Conservation (phyloP, 345 rosid genomes). For the Jatropha curcas region DNA sequence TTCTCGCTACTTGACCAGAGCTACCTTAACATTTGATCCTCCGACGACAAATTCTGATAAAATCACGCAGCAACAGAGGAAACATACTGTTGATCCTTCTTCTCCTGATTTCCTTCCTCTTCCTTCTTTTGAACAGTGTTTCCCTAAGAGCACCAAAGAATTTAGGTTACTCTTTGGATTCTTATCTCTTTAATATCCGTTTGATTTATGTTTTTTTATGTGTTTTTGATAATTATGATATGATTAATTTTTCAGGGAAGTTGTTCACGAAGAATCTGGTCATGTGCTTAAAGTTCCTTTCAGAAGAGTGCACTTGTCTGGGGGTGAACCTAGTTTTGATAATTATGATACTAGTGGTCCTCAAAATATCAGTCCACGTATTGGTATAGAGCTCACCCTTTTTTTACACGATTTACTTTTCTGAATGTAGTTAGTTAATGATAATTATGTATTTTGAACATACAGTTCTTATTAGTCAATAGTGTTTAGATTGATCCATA, state of each 20-base stretch:
- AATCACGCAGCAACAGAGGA: conserved; percentile 56
- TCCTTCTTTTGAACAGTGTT: conserved; percentile 89
- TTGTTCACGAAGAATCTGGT: conserved; percentile 77
- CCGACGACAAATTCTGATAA: conserved; percentile 51
- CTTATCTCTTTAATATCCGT: neutral
- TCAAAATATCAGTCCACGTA: conserved; percentile 69
- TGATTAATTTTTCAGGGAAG: conserved; percentile 51
- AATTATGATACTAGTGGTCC: conserved; percentile 97
- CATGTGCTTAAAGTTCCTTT: conserved; percentile 91
- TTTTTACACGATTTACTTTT: too few relatives aligned
- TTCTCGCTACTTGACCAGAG: conserved; percentile 35
- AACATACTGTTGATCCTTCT: conserved; percentile 80
- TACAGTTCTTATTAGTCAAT: neutral
- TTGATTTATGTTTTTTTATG: neutral
- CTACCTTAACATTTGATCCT: conserved; percentile 83
- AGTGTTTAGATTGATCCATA: neutral
- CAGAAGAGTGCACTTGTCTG: conserved; percentile 77
- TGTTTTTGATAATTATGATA: too few relatives aligned
- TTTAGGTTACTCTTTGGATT: conserved; percentile 40
- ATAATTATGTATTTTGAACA: too few relatives aligned
- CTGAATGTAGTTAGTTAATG: too few relatives aligned
- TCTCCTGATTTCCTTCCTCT: conserved; percentile 88
- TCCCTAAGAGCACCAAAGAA: conserved; percentile 91
- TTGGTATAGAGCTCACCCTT: conserved; percentile 53
- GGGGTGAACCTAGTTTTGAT: conserved; percentile 83